Conservation (phyloP, 2,329 filamentous ascomycete genomes). For the Tricladium varicosporioides region DNA sequence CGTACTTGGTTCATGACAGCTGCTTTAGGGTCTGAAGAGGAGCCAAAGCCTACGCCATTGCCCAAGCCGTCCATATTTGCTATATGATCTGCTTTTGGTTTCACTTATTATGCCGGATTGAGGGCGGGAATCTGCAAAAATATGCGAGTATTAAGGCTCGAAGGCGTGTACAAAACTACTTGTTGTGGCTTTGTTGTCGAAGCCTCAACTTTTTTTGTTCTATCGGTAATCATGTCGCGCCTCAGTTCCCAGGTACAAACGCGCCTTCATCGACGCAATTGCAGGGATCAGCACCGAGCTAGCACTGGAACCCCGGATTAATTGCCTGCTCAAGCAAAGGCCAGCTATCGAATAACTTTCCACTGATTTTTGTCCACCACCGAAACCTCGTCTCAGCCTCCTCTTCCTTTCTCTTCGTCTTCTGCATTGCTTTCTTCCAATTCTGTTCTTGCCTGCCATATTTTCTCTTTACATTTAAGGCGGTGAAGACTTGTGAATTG, state of each 20-base stretch:
- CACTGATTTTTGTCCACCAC: background rate
- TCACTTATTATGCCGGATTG: background rate
- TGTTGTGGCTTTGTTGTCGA: background rate
- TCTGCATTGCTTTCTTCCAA: slow-evolving; percentile 5
- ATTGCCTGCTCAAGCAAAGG: slow-evolving; percentile 8
- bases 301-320: slow-evolving; percentile 7
- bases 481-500: background rate
- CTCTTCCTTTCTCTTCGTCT: background rate
- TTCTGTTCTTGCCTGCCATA: background rate
- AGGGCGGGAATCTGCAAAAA: background rate
- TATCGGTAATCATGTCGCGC: background rate
- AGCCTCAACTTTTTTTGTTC: slow-evolving; percentile 8
- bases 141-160: background rate
- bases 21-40: slow-evolving; percentile 29
- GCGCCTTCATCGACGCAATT: background rate
- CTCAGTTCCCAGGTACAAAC: slow-evolving; percentile 1
- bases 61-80: slow-evolving; percentile 29
- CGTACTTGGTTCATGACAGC: slow-evolving; percentile 51
- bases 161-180: background rate
- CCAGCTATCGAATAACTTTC: slow-evolving; percentile 10
- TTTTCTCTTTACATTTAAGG: background rate
- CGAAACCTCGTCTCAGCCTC: background rate
- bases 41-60: slow-evolving; percentile 24
- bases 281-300: slow-evolving; percentile 1
- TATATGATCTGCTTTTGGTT: background rate